These are phyloP conservation scores for Daldinia sp. DNA, from an alignment of 2,329 filamentous ascomycete genomes.

Conservation along the genomic window DNA sequence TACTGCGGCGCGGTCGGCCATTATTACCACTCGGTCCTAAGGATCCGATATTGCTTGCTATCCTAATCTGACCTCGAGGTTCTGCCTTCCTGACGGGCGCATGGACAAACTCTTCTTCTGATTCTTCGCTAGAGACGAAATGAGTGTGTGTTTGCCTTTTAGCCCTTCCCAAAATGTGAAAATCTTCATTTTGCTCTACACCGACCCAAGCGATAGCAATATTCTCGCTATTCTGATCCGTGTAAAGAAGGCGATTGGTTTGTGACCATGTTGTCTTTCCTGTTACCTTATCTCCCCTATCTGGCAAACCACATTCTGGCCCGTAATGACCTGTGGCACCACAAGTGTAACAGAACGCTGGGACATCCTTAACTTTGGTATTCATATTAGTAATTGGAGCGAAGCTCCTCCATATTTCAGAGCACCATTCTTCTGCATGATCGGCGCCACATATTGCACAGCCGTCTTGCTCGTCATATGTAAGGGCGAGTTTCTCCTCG, in stretches of 20 bases:
- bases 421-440: slow-evolving; percentile 72
- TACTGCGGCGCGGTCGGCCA: slow-evolving; percentile 17
- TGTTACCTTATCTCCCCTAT: slow-evolving; percentile 36
- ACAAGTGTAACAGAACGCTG: slow-evolving; percentile 68
- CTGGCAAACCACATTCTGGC: slow-evolving; percentile 62
- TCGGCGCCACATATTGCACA: slow-evolving; percentile 72
- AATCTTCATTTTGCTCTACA: slow-evolving; percentile 35
- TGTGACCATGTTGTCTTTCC: slow-evolving; percentile 65
- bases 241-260: slow-evolving; percentile 61
- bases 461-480: slow-evolving; percentile 65
- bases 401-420: slow-evolving; percentile 71
- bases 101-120: slow-evolving; percentile 51
- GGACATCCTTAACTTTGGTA: slow-evolving; percentile 63
- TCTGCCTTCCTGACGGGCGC: slow-evolving; percentile 43
- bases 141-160: slow-evolving; percentile 48
- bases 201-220: slow-evolving; percentile 54
- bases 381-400: slow-evolving; percentile 53
- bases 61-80: slow-evolving; percentile 45
- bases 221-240: slow-evolving; percentile 59
- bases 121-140: slow-evolving; percentile 52
- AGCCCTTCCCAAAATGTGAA: slow-evolving; percentile 48
- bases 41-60: slow-evolving; percentile 48
- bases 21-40: slow-evolving; percentile 21
- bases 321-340: slow-evolving; percentile 68
- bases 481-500: slow-evolving; percentile 65